These are phyloP conservation scores for Melocanna baccifera DNA, from an alignment of 176 grass and related monocot species.

Conservation along the genomic window DNA sequence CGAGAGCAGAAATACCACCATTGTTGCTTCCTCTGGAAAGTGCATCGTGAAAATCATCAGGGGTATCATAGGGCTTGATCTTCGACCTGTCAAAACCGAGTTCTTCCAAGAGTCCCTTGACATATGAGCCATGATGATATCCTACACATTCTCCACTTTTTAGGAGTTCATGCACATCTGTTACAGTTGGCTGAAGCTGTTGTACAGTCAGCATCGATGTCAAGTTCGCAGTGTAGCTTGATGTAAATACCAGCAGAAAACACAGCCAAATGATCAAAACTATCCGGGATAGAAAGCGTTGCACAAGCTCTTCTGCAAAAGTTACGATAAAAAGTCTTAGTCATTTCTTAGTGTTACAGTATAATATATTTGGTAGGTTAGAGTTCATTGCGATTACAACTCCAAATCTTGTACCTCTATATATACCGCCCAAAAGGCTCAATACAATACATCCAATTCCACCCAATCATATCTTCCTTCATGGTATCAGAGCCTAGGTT, in stretches of 20 bases:
- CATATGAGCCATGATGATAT: constrained; percentile 24
- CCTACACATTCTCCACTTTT: constrained; percentile 47
- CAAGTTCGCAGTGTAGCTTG: constrained; percentile 57
- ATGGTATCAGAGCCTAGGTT: no score
- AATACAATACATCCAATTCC: no score
- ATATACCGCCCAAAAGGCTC: no score
- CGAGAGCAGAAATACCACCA: constrained; percentile 48
- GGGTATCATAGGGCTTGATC: constrained; percentile 24
- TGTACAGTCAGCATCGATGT: constrained; percentile 26
- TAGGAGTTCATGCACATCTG: constrained; percentile 37
- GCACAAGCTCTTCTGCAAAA: constrained; percentile 50
- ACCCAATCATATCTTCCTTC: no score
- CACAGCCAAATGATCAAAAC: constrained; percentile 34
- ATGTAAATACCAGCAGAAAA: constrained; percentile 51
- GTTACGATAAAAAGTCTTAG: no score
- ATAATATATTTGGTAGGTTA: no score
- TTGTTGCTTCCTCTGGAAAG: constrained; percentile 50
- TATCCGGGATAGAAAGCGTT: constrained; percentile 42
- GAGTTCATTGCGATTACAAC: no score
- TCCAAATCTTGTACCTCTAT: no score
- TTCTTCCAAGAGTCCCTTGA: constrained; percentile 31
- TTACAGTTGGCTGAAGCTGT: constrained; percentile 54
- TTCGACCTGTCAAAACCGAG: constrained; percentile 42
- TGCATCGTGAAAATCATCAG: constrained; percentile 36
- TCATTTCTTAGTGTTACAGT: no score